A percentile compares a stretch with the other conserved stretches of the same genome.
Evolutionary conservation across 257 asterid species (phyloP).

Genomic region (Verbena officinalis): DNA sequence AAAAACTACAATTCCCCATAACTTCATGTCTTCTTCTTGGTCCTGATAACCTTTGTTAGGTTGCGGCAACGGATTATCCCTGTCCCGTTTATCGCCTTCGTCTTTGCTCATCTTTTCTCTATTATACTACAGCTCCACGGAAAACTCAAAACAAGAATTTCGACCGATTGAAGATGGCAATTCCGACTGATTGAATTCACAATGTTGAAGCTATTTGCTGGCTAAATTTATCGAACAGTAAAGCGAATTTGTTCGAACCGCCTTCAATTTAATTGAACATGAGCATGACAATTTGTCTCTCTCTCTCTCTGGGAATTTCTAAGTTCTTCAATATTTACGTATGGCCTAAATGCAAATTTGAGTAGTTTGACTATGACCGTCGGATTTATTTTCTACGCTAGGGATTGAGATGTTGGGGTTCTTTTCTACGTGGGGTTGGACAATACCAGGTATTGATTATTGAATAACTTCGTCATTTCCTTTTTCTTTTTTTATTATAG

Average conservation of each 20-base stretch:
- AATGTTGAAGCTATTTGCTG: background rate
- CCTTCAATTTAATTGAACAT: slow-evolving; percentile 15
- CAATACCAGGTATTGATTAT: too few species aligned
- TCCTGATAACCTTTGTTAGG: slow-evolving; percentile 36
- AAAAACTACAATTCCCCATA: slow-evolving; percentile 65
- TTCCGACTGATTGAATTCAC: slow-evolving; percentile 17
- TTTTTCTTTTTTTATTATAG: too few species aligned
- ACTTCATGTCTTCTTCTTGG: slow-evolving; percentile 50
- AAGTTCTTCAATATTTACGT: background rate
- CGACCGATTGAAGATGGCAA: slow-evolving; percentile 5
- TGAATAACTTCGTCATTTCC: too few species aligned
- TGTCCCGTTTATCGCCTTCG: slow-evolving; percentile 43
- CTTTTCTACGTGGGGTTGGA: too few species aligned
- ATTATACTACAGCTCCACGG: slow-evolving; percentile 7
- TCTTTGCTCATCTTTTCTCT: slow-evolving; percentile 46
- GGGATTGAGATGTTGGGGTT: too few species aligned
- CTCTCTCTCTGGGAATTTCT: background rate
- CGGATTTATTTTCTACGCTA: too few species aligned
- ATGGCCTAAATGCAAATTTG: too few species aligned
- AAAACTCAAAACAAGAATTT: slow-evolving; percentile 18
- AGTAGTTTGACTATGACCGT: too few species aligned
- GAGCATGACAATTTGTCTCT: background rate
- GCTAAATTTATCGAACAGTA: background rate
- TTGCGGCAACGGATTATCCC: slow-evolving; percentile 47
- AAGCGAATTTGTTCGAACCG: slow-evolving; percentile 25